These are phyloP conservation scores for Zymoseptoria pseudotritici DNA, from an alignment of 2,329 filamentous ascomycete genomes.

Conservation along the genomic window DNA sequence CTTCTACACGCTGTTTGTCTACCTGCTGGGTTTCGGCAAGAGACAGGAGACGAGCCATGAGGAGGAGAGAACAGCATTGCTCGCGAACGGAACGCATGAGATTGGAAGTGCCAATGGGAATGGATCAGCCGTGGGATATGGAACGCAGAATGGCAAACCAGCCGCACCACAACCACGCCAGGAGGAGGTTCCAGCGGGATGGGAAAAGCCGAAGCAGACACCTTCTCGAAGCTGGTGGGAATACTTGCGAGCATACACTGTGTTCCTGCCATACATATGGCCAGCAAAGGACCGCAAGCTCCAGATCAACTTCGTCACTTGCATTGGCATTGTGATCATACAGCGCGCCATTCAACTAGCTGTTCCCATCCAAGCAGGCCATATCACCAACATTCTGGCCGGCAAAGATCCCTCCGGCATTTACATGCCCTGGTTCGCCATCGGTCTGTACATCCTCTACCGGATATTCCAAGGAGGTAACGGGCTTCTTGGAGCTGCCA, in stretches of 20 bases:
- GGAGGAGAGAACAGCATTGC: constrained; percentile 57
- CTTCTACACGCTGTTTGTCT: constrained; percentile 53
- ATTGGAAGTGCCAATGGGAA: constrained; percentile 37
- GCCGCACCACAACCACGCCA: constrained; percentile 34
- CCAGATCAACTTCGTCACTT: constrained; percentile 71
- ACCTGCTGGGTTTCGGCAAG: constrained; percentile 28
- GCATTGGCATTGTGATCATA: constrained; percentile 69
- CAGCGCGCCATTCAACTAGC: constrained; percentile 81
- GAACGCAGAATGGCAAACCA: constrained; percentile 34
- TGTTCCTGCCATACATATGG: constrained; percentile 97
- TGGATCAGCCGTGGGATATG: constrained; percentile 23
- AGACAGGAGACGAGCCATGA: constrained; percentile 35
- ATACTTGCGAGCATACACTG: constrained; percentile 81
- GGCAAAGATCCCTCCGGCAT: constrained; percentile 35
- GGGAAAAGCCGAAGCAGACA: constrained; percentile 80
- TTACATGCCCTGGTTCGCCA: constrained; percentile 63
- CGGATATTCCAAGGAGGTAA: constrained; percentile 82
- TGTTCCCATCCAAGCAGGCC: constrained; percentile 74
- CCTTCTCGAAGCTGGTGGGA: constrained; percentile 93
- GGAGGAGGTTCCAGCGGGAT: constrained; percentile 54
- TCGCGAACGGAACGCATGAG: constrained; percentile 43
- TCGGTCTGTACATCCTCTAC: constrained; percentile 68
- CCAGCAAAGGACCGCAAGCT: constrained; percentile 70
- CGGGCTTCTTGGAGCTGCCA: constrained; percentile 73
- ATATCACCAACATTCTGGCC: constrained; percentile 68